Base-by-base conservation (phyloP, 2,329 filamentous ascomycete genomes). In the Clonostachys rosea region DNA sequence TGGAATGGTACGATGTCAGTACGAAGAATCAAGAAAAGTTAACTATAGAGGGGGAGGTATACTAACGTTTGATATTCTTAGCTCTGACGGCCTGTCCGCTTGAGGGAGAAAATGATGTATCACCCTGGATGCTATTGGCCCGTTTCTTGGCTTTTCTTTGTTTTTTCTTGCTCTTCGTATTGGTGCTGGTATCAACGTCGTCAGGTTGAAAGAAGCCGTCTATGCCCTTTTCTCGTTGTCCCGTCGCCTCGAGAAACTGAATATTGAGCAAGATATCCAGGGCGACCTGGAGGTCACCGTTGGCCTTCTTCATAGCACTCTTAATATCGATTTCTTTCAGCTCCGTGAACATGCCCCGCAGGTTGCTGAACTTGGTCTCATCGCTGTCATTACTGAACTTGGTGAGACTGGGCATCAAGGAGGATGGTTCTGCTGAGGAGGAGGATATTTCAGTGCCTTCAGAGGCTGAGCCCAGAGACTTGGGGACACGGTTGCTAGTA, bases 201-300 rank as follows among this genome's bases (percentile, higher is more conserved):
- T 81, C 75, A 0, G 76, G 75, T 37, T 81, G 75, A 18, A 81
- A 83, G 60, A 96, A 96, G 0, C 81, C 90, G 49, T 96, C 90
- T n/a, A 96, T 73, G 0, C 91, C 89, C 60, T 87, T 92, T 2
- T 75, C 70, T 2, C 78, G 71, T 46, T 80, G 73, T 1, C 79
- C 79, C 1, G 74, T 77, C 48, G 90, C 81, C 49, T 89, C 82
- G 5, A 96, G 83, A 58, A 86, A 90, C 17, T 87, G 82, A 13
- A 89, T 75, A 54, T 87, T 95, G 34, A 96, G 76, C 12, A 97
- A 71, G 49, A 90, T 83, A 56, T 96, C 90, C 51, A 95, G 83
- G 2, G 89, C 82, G 13, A 75, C 73, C 49, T 84, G 79, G 37
- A 88, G 79, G 53, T 89, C 81, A 1, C 84, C 81, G 11, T 79